Conservation (phyloP, 805 yeast genomes). For the Kazachstania martiniae region DNA sequence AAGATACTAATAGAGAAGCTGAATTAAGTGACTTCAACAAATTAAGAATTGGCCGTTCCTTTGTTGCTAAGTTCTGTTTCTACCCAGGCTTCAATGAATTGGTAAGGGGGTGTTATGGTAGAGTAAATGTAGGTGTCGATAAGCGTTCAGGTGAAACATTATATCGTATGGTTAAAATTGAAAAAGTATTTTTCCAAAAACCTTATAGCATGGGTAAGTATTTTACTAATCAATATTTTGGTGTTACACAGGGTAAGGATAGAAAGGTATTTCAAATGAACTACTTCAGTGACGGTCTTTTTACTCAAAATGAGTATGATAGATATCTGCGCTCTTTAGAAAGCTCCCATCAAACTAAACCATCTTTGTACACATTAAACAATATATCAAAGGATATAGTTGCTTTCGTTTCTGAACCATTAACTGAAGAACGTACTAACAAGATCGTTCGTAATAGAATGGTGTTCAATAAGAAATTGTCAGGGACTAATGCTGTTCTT, state of each 20-base stretch:
- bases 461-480: slow-evolving; percentile 42
- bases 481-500: slow-evolving; percentile 67
- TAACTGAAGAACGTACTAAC: slow-evolving; percentile 66
- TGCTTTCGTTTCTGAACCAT: slow-evolving; percentile 49
- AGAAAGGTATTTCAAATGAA: slow-evolving; percentile 68
- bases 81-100: slow-evolving; percentile 70
- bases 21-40: slow-evolving; percentile 57
- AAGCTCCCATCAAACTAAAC: slow-evolving; percentile 39
- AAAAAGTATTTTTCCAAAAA: slow-evolving; percentile 44
- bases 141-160: slow-evolving; percentile 48
- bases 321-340: slow-evolving; percentile 53
- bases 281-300: slow-evolving; percentile 67
- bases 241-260: slow-evolving; percentile 74
- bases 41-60: slow-evolving; percentile 66
- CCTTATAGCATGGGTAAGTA: slow-evolving; percentile 42
- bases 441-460: slow-evolving; percentile 68
- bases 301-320: slow-evolving; percentile 62
- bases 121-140: slow-evolving; percentile 71
- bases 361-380: slow-evolving; percentile 53
- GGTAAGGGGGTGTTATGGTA: slow-evolving; percentile 65
- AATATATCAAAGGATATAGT: slow-evolving; percentile 53
- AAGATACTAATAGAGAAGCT: slow-evolving; percentile 34
- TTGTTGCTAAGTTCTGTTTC: slow-evolving; percentile 64
- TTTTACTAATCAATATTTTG: slow-evolving; percentile 46
- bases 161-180: slow-evolving; percentile 78